Conservation (phyloP, 345 rosid genomes). For the Toxicodendron radicans region DNA sequence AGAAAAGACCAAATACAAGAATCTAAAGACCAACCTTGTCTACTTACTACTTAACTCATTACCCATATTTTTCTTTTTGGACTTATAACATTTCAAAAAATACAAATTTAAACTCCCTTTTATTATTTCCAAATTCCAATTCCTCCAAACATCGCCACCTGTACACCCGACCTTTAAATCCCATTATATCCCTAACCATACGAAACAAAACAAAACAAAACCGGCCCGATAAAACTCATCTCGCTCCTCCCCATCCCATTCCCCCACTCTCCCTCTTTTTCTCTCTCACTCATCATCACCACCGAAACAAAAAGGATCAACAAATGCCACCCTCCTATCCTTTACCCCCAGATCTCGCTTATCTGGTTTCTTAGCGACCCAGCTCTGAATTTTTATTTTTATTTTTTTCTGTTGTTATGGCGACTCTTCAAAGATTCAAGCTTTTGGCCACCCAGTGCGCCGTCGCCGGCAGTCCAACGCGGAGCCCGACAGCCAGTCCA, state of each 20-base stretch:
- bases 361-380: background rate
- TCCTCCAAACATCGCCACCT: slow-evolving; percentile 28
- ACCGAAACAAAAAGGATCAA: slow-evolving; percentile 4
- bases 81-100: background rate
- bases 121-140: no score
- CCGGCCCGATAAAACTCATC: slow-evolving; percentile 20
- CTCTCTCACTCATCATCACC: slow-evolving; percentile 11
- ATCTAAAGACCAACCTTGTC: no score
- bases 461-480: slow-evolving; percentile 57
- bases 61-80: slow-evolving; percentile 14
- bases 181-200: background rate
- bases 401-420: slow-evolving; percentile 29
- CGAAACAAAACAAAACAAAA: background rate
- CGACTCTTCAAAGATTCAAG: slow-evolving; percentile 82
- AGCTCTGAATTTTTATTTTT: background rate
- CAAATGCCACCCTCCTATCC: background rate
- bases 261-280: background rate
- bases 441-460: slow-evolving; percentile 82
- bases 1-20: no score
- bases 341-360: slow-evolving; percentile 26
- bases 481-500: slow-evolving; percentile 81
- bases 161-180: background rate
- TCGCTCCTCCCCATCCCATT: slow-evolving; percentile 11
- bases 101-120: background rate
- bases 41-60: background rate